phyloP scores from a whole-genome alignment of 2,329 filamentous ascomycete genomes.

The Dothideomycetidae sp. region DNA sequence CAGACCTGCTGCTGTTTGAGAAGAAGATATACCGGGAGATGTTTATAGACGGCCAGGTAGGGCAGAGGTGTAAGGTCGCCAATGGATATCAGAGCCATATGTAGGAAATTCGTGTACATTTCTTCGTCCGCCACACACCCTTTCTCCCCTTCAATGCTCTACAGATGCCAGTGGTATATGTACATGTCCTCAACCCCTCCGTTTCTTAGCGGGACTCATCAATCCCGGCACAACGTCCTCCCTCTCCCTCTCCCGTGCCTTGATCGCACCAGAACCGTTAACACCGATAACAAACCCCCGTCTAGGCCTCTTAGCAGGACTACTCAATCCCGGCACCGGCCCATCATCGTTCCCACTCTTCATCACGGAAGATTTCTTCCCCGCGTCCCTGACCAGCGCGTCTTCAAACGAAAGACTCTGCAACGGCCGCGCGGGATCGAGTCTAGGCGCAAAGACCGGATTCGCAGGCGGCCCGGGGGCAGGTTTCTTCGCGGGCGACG shows the following conservation, averaged over 20 bases:
- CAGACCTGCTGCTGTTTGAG: no score
- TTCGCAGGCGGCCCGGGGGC: not conserved
- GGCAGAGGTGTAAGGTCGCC: no score
- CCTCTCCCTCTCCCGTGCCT: conserved; percentile 5
- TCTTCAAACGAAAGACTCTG: conserved; percentile 6
- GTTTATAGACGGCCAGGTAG: no score
- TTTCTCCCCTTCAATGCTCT: no score
- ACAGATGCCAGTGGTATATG: no score
- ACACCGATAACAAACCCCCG: conserved; percentile 4
- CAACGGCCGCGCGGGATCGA: not conserved
- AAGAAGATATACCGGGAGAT: no score
- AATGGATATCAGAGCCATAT: no score
- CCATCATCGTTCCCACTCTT: conserved; percentile 17
- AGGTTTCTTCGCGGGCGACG: not conserved
- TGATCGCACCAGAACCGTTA: conserved; percentile 2
- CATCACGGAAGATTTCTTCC: not conserved
- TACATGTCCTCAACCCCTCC: no score
- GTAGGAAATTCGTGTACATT: no score
- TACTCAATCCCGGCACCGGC: conserved; percentile 4
- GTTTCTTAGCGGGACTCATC: conserved; percentile 21
- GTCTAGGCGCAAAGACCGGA: conserved; percentile 2
- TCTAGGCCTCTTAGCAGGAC: conserved; percentile 7
- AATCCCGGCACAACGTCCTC: conserved; percentile 12
- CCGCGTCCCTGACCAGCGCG: not conserved
- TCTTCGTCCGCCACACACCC: no score